Conservation (phyloP, 192 early-diverging fungal genomes). For the Coemansia sp. region DNA sequence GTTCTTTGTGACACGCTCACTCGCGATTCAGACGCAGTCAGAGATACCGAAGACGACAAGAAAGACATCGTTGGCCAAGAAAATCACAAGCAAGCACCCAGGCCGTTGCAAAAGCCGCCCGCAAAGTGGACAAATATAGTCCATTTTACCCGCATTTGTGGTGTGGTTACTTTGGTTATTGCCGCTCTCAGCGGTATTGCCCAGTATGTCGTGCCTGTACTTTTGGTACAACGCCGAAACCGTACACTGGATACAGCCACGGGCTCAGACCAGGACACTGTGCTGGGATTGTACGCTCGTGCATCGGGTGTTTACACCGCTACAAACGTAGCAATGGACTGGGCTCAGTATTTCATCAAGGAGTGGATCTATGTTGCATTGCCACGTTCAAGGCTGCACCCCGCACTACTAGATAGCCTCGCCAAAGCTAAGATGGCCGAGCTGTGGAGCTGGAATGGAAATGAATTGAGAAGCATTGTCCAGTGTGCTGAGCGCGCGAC, state of each 20-base stretch:
- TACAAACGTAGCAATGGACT: slow-evolving; percentile 9
- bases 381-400: slow-evolving; percentile 18
- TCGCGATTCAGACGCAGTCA: too few relatives aligned
- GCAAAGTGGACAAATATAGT: not conserved
- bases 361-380: slow-evolving; percentile 21
- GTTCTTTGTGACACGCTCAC: not conserved
- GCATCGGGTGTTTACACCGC: not conserved
- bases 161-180: slow-evolving; percentile 8
- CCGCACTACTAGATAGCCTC: slow-evolving; percentile 17
- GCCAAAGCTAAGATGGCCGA: slow-evolving; percentile 23
- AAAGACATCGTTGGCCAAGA: not conserved
- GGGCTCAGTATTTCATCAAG: slow-evolving; percentile 11
- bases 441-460: slow-evolving; percentile 13
- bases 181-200: slow-evolving; percentile 13
- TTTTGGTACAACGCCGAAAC: slow-evolving; percentile 15
- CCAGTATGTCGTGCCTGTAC: slow-evolving; percentile 15
- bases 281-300: not conserved
- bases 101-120: not conserved
- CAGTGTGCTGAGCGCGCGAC: slow-evolving; percentile 18
- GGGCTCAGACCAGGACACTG: not conserved
- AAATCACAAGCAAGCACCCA: not conserved
- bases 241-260: not conserved
- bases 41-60: not conserved
- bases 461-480: slow-evolving; percentile 7
- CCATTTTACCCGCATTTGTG: slow-evolving; percentile 17